These are phyloP conservation scores for Kodamaea sp. DNA, from an alignment of 1,139 yeast genomes.

Conservation along the genomic window DNA sequence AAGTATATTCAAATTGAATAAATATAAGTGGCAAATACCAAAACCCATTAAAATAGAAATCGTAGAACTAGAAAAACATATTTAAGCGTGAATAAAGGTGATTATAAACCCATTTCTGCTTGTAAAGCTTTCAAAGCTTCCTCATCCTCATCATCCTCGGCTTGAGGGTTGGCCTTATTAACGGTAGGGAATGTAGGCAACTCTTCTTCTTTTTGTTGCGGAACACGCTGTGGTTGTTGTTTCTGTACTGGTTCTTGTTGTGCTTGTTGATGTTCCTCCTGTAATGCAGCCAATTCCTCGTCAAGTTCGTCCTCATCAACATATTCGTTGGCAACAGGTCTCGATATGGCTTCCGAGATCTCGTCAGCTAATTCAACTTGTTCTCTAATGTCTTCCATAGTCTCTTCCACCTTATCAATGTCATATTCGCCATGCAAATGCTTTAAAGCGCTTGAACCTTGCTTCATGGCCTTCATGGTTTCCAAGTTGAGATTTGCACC, in stretches of 20 bases:
- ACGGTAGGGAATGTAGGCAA: constrained; percentile 52
- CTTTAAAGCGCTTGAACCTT: constrained; percentile 95
- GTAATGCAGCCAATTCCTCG: constrained; percentile 85
- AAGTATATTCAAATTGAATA: too few relatives aligned
- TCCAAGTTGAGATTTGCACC: constrained; percentile 94
- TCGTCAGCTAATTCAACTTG: constrained; percentile 95
- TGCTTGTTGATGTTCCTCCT: constrained; percentile 67
- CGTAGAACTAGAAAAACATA: not conserved
- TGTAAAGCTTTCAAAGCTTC: constrained; percentile 85
- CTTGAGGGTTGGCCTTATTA: constrained; percentile 27
- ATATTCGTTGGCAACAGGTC: constrained; percentile 79
- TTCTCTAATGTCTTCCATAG: constrained; percentile 98
- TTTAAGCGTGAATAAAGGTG: not conserved
- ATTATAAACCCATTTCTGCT: constrained; percentile 89
- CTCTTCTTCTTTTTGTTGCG: constrained; percentile 16
- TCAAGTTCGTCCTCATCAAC: constrained; percentile 78
- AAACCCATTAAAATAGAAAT: not conserved
- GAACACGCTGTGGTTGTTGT: constrained; percentile 16
- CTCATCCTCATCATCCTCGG: constrained; percentile 76
- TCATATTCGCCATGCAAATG: constrained; percentile 93
- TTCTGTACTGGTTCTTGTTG: constrained; percentile 16
- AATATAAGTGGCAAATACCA: too few relatives aligned
- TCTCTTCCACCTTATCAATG: constrained; percentile 93
- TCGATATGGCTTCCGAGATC: constrained; percentile 90
- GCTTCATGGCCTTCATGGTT: constrained; percentile 98